Evolutionary conservation across 108 stramenopile genomes (phyloP).

Genomic region (Cyclotella atomus): DNA sequence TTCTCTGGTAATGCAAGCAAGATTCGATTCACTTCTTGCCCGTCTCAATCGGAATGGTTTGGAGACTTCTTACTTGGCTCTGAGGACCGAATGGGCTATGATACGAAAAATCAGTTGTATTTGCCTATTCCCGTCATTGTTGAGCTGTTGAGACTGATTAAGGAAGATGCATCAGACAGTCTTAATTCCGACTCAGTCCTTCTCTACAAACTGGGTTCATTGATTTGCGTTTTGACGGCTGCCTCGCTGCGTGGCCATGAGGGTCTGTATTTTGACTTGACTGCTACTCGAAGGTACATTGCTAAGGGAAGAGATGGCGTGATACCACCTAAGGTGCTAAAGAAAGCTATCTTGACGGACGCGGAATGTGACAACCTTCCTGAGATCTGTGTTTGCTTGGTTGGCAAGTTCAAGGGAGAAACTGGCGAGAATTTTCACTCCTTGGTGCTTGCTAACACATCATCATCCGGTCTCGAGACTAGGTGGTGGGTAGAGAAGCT

Average conservation of each 20-base stretch:
- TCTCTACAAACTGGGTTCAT: conserved; percentile 14
- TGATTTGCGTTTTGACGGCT: not conserved
- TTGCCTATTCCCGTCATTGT: not conserved
- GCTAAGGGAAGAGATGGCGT: not conserved
- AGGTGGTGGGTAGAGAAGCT: conserved; percentile 36
- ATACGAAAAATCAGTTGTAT: not conserved
- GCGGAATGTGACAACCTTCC: not conserved
- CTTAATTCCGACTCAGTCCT: not conserved
- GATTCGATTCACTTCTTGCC: not conserved
- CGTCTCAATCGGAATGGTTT: conserved; percentile 11
- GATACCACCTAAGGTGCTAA: not conserved
- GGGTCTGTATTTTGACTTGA: conserved; percentile 1
- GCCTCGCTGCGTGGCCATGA: conserved; percentile 20
- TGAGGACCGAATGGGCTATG: not conserved
- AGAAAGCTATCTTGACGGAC: not conserved
- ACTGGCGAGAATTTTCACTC: conserved; percentile 6
- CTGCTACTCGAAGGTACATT: not conserved
- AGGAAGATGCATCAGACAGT: not conserved
- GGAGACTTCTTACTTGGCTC: not conserved
- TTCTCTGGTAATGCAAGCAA: not conserved
- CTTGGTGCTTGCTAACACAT: conserved; percentile 3
- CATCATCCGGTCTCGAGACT: conserved; percentile 1
- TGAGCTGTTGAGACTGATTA: not conserved
- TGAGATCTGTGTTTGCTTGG: conserved; percentile 6
- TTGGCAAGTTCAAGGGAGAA: conserved; percentile 34